phyloP scores from a whole-genome alignment of 1,284 basidiomycete species.

The Schizophyllum amplum region DNA sequence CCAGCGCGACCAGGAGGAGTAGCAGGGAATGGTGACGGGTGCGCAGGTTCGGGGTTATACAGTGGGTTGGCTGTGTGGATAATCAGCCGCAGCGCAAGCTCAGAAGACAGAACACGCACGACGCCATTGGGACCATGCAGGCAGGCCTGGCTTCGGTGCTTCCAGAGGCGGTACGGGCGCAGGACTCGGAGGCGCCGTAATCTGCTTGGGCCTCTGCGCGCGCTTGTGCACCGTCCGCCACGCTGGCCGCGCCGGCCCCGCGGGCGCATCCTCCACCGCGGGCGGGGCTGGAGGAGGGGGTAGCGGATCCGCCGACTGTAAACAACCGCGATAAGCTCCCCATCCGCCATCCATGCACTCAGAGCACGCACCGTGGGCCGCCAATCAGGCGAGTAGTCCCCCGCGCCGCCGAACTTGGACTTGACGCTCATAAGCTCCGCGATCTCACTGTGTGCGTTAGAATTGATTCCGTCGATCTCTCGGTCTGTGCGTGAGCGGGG shows the following conservation, averaged over 20 bases:
- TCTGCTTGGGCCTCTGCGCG: slow-evolving; percentile 35
- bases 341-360: not conserved
- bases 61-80: slow-evolving; percentile 42
- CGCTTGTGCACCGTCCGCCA: slow-evolving; percentile 66
- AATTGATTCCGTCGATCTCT: not conserved
- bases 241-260: slow-evolving; percentile 48
- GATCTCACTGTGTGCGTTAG: slow-evolving; percentile 45
- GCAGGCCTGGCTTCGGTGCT: slow-evolving; percentile 41
- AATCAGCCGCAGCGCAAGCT: not conserved
- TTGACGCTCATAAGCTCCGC: slow-evolving; percentile 69
- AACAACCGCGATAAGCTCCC: slow-evolving; percentile 5
- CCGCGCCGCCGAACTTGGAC: slow-evolving; percentile 63
- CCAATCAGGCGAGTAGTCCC: slow-evolving; percentile 65
- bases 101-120: slow-evolving; percentile 28
- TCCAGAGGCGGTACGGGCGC: slow-evolving; percentile 33
- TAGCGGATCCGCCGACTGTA: slow-evolving; percentile 20
- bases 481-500: not conserved
- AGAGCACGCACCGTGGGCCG: slow-evolving; percentile 36
- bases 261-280: slow-evolving; percentile 27
- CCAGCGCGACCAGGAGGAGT: slow-evolving; percentile 44
- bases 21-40: slow-evolving; percentile 24
- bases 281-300: slow-evolving; percentile 25
- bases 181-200: slow-evolving; percentile 31
- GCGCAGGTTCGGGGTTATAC: slow-evolving; percentile 37
- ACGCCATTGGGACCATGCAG: slow-evolving; percentile 74